Conservation (phyloP, 108 stramenopile species). For the Nitzschia sp. region DNA sequence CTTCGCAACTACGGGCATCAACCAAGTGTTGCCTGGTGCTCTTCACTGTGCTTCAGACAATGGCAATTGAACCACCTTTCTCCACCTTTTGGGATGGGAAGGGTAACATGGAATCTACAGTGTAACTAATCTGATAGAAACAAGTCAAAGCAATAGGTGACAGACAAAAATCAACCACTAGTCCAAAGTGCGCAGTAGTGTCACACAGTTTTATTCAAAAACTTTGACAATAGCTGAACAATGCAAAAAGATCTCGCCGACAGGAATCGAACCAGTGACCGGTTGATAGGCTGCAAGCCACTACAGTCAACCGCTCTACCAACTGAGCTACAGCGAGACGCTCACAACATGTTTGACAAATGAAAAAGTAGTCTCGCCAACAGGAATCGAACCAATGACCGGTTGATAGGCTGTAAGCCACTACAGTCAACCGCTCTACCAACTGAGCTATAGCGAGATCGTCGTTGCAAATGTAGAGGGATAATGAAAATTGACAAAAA, state of each 20-base stretch:
- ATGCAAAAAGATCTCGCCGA: slow-evolving; percentile 31
- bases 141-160: no score
- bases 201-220: no score
- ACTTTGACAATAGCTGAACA: neutral
- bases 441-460: slow-evolving; percentile 62
- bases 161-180: no score
- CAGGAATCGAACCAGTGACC: slow-evolving; percentile 75
- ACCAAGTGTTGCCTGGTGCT: no score
- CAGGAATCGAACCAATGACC: slow-evolving; percentile 51
- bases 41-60: no score
- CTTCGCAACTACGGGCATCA: no score
- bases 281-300: slow-evolving; percentile 38
- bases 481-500: slow-evolving; percentile 3
- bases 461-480: neutral
- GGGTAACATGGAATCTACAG: no score
- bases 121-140: no score
- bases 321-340: slow-evolving; percentile 63
- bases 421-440: slow-evolving; percentile 42
- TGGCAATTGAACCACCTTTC: no score
- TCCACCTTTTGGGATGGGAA: no score
- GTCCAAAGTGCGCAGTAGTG: no score
- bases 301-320: slow-evolving; percentile 74
- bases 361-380: neutral
- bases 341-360: neutral
- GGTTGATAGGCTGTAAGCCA: slow-evolving; percentile 5